Base-by-base conservation (phyloP, 371 early-diverging fungal species). In the Pancytospora philotis region DNA sequence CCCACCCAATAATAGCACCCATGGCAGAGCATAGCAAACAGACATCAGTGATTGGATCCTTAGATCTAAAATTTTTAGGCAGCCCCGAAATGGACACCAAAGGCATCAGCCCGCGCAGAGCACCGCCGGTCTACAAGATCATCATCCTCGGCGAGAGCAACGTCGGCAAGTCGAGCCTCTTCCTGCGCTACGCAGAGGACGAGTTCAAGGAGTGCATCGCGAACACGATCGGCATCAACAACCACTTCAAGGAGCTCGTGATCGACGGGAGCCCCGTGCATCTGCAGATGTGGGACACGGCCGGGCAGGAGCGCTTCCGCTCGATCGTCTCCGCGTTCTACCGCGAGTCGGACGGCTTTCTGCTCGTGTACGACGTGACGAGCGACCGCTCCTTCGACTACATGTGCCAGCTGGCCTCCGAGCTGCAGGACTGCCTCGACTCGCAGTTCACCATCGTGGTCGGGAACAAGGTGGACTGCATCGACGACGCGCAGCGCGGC, bases 321-420 rank as follows among this genome's bases (percentile, higher is more conserved):
- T 88, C 89, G 6, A 85, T 98, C 48, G 95, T 95, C 45, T 93
- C 91, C 55, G 93, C 92, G 91, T 95, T 92, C 75, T 96, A 93
- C 81, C 87, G 94, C 66, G 95, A 94, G 39, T 94, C 96, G n/a
- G 95, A 98, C 81, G 95, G 95, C 81, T 94, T 95, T 74, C 90
- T 94, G 41, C 84, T 97, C 41, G 90, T 89, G 27, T 95, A 88
- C 78, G 96, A 95, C 73, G 91, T 95, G 62, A 92, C 88, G 76
- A 91, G 91, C 78, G 85, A 85, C 59, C 88, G 88, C 79, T 87
- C 89, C 69, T 95, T 94, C 76, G 92, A 93, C 75, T 88, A 89
- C 37, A 83, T 95, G 76, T 91, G 91, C 81, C 87, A 87, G 81
- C 94, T 94, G 95, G 83, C 92, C 71, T 27, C 32, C 2, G 45